A percentile compares a stretch with the other conserved stretches of the same genome.
These are phyloP conservation scores for Phytophthora parvispora DNA, from an alignment of 352 stramenopile species.

Conservation along the genomic window DNA sequence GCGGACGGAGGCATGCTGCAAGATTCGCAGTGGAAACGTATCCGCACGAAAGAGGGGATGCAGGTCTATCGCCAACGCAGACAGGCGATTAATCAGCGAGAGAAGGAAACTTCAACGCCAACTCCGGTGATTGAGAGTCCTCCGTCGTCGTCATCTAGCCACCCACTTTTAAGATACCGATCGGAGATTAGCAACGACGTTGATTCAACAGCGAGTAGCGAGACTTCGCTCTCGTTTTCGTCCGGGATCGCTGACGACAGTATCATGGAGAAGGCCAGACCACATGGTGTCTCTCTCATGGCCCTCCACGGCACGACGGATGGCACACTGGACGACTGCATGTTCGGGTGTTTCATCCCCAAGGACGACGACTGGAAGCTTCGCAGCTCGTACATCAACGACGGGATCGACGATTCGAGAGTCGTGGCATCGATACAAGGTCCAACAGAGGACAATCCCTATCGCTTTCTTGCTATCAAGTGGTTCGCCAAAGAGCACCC, in stretches of 20 bases:
- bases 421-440: constrained; percentile 48
- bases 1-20: constrained; percentile 29
- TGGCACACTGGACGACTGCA: constrained; percentile 54
- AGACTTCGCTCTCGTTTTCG: background rate
- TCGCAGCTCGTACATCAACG: constrained; percentile 49
- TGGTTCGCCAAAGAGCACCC: constrained; percentile 65
- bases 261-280: constrained; percentile 31
- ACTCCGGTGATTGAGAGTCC: too few relatives aligned
- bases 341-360: constrained; percentile 52
- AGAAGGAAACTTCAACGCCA: too few relatives aligned
- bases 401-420: constrained; percentile 53
- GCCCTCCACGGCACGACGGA: constrained; percentile 48
- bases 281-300: constrained; percentile 44
- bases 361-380: constrained; percentile 55
- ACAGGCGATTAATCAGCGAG: too few relatives aligned
- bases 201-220: background rate
- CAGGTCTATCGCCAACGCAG: constrained; percentile 37
- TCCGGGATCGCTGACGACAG: constrained; percentile 12
- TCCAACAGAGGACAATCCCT: constrained; percentile 44
- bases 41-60: constrained; percentile 47
- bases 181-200: too few relatives aligned
- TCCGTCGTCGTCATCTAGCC: background rate
- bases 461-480: constrained; percentile 62
- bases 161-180: too few relatives aligned
- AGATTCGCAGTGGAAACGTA: constrained; percentile 42